Percentiles rank a stretch among this genome's conserved stretches.
phyloP scores from a whole-genome alignment of 1,284 basidiomycete species.

The Malassezia pachydermatis region DNA sequence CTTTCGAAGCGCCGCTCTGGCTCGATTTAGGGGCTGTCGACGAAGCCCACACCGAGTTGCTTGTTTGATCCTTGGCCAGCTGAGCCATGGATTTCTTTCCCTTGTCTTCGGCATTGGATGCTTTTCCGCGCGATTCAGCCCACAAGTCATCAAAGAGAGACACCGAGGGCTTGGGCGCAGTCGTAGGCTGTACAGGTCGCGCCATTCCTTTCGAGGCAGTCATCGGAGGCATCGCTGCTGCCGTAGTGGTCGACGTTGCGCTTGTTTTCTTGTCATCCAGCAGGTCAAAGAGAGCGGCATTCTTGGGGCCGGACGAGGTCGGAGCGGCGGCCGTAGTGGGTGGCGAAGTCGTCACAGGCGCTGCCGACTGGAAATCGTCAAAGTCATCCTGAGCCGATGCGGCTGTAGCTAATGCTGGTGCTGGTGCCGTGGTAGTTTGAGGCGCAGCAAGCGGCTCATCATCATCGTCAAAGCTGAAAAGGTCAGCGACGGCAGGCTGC shows the following conservation, averaged over 20 bases:
- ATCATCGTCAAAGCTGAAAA: slow-evolving; percentile 68
- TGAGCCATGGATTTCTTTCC: slow-evolving; percentile 47
- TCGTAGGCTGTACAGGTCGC: neutral
- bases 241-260: neutral
- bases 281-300: slow-evolving; percentile 52
- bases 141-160: slow-evolving; percentile 75
- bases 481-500: slow-evolving; percentile 53
- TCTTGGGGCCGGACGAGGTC: slow-evolving; percentile 54
- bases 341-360: slow-evolving; percentile 2
- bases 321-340: slow-evolving; percentile 51
- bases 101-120: slow-evolving; percentile 15
- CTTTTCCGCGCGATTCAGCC: slow-evolving; percentile 64
- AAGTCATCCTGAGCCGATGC: slow-evolving; percentile 27
- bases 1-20: slow-evolving; percentile 1
- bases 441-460: slow-evolving; percentile 50
- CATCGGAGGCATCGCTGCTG: neutral
- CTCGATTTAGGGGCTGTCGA: neutral
- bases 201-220: neutral
- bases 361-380: slow-evolving; percentile 29
- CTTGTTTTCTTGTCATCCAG: slow-evolving; percentile 40
- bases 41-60: slow-evolving; percentile 10
- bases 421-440: slow-evolving; percentile 21
- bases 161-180: neutral
- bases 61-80: slow-evolving; percentile 44
- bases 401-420: no score